Evolutionary conservation across 2,329 filamentous ascomycete species (phyloP).

Genomic region (Hortaea sp.): DNA sequence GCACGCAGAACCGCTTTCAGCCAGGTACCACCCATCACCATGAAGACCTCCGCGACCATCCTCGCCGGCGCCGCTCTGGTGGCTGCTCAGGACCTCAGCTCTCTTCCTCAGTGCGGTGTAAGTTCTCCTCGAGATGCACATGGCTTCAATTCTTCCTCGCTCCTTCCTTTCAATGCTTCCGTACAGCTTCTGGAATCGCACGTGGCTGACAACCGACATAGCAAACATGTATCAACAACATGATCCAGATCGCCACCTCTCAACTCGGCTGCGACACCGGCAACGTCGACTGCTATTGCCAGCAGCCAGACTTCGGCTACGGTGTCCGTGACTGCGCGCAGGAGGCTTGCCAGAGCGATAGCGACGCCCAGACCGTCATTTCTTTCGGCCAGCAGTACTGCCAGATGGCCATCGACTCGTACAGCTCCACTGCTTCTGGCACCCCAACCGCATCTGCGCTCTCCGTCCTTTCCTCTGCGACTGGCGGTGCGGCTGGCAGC

Average conservation of each 20-base stretch:
- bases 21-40: slow-evolving; percentile 11
- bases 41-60: slow-evolving; percentile 25
- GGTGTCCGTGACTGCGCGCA: slow-evolving; percentile 30
- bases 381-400: slow-evolving; percentile 26
- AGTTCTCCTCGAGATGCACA: slow-evolving; percentile 7
- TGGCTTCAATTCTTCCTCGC: neutral
- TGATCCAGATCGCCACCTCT: slow-evolving; percentile 21
- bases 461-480: slow-evolving; percentile 13
- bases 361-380: slow-evolving; percentile 21
- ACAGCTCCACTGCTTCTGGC: slow-evolving; percentile 7
- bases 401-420: slow-evolving; percentile 8
- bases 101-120: slow-evolving; percentile 27
- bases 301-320: slow-evolving; percentile 26
- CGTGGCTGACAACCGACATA: slow-evolving; percentile 9
- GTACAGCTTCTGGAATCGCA: neutral
- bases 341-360: slow-evolving; percentile 20
- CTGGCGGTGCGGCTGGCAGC: slow-evolving; percentile 1
- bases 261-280: slow-evolving; percentile 21
- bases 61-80: slow-evolving; percentile 23
- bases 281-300: slow-evolving; percentile 28
- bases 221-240: slow-evolving; percentile 28
- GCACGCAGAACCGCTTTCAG: too few relatives aligned
- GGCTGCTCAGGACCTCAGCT: slow-evolving; percentile 22
- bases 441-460: slow-evolving; percentile 2
- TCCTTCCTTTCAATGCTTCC: neutral